phyloP scores from a whole-genome alignment of 306 rosid genomes.

The Pueraria montana region DNA sequence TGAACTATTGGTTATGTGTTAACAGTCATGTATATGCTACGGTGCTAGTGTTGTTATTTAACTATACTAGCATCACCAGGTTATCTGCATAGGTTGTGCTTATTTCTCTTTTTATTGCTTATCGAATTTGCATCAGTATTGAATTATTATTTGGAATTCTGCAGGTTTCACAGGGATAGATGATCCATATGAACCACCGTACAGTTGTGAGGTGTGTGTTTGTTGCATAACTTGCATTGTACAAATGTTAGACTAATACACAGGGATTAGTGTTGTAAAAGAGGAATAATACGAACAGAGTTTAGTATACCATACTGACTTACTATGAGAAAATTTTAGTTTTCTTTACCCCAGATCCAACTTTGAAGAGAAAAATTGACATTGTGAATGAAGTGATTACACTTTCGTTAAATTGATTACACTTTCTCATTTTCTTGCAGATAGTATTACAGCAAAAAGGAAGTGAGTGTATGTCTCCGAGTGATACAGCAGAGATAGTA shows the following conservation, averaged over 20 bases:
- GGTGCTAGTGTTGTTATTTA: neutral
- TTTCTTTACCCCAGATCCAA: neutral
- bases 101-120: conserved; percentile 3
- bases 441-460: conserved; percentile 70
- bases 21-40: neutral
- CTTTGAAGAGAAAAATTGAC: conserved; percentile 19
- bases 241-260: neutral
- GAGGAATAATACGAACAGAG: conserved; percentile 26
- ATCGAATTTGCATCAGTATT: conserved; percentile 2
- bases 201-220: conserved; percentile 76
- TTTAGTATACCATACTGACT: neutral
- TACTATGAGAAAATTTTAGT: neutral
- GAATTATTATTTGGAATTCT: conserved; percentile 44
- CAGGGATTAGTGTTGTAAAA: neutral
- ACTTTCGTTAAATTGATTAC: neutral
- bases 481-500: conserved; percentile 67
- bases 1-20: neutral
- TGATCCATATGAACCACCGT: conserved; percentile 89
- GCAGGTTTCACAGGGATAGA: conserved; percentile 95
- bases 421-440: conserved; percentile 57
- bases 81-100: conserved; percentile 2
- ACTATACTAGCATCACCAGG: conserved; percentile 16
- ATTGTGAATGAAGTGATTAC: conserved; percentile 11
- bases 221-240: conserved; percentile 1
- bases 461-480: conserved; percentile 59